Evolutionary conservation across 306 rosid species (phyloP), one percentile per base, ranked within the genome.

Genomic region (Quercus ilex): DNA sequence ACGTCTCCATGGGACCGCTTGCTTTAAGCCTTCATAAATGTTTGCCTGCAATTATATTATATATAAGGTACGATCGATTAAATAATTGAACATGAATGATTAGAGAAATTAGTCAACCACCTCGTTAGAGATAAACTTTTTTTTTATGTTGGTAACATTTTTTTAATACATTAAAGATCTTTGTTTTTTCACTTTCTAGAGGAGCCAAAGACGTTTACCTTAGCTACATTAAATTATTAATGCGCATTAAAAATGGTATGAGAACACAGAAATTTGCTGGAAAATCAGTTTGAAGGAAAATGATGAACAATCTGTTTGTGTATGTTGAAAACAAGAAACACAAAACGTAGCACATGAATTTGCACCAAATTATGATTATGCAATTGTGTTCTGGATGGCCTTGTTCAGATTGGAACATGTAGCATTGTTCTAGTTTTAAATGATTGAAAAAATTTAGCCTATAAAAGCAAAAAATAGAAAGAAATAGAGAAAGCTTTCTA

Each of bases 1-100:
- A 80, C 96, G 86, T 77, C 86, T 90, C 97, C 99, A 89, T 55
- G 93, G 92, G 83, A 93, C 92, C 90, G 80, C 87, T 73, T 90
- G 99, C 91, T 95, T 95, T 31, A 95, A 79, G 81, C 93, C 83
- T 53, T 90, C 91, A 86, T 78, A 95, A 76, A 95, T 82, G 84
- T 77, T 88, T 74, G 82, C 89, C 99, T 95, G 94, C 82, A 81
- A 12, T 78, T 65, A 55, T 55, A 53, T 65, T 15, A 26, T 31
- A 60, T 62, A 83, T 17, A 74, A 73, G 43, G 70, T 57, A 41
- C 28, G 74, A 70, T 69, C 28, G 74, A 70, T 69, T 67, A 76
- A 69, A 83, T 64, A 58, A 69, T 59, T 28, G 81, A 75, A 65
- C 12, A 72, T 53, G 72, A 80, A 74, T 76, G 26, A 72, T 63